phyloP scores from a whole-genome alignment of 1,284 basidiomycete genomes.

The Amylostereum chailletii region DNA sequence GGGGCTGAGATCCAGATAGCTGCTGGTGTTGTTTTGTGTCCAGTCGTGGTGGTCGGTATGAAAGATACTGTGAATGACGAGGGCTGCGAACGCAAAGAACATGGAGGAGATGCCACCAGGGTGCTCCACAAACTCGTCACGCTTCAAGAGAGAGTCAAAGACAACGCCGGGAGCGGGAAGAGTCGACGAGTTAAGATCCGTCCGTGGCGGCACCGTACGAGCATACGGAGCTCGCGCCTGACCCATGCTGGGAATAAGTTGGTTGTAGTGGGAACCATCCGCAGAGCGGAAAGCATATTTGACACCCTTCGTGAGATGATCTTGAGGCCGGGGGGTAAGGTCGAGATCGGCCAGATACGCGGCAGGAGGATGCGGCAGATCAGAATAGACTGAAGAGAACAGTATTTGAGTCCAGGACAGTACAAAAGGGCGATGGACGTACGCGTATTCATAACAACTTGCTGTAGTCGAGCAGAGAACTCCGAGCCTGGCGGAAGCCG shows the following conservation, averaged over 20 bases:
- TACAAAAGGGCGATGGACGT: conserved; percentile 17
- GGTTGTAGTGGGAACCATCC: conserved; percentile 72
- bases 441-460: conserved; percentile 48
- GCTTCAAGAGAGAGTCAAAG: conserved; percentile 64
- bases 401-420: conserved; percentile 4
- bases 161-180: conserved; percentile 64
- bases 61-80: conserved; percentile 72
- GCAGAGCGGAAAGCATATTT: conserved; percentile 55
- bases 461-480: conserved; percentile 38
- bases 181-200: conserved; percentile 29
- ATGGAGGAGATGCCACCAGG: conserved; percentile 50
- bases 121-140: conserved; percentile 41
- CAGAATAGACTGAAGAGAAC: conserved; percentile 53
- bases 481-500: conserved; percentile 41
- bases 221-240: conserved; percentile 71
- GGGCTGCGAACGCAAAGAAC: conserved; percentile 73
- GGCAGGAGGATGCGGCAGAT: conserved; percentile 66
- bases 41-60: conserved; percentile 45
- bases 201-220: conserved; percentile 54
- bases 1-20: conserved; percentile 72
- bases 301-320: conserved; percentile 1
- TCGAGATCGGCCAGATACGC: conserved; percentile 38
- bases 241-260: conserved; percentile 61
- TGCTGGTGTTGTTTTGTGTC: conserved; percentile 59
- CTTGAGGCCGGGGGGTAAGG: not conserved